Conservation (phyloP, 2,329 filamentous ascomycete species). For the Neonectria coccinea region DNA sequence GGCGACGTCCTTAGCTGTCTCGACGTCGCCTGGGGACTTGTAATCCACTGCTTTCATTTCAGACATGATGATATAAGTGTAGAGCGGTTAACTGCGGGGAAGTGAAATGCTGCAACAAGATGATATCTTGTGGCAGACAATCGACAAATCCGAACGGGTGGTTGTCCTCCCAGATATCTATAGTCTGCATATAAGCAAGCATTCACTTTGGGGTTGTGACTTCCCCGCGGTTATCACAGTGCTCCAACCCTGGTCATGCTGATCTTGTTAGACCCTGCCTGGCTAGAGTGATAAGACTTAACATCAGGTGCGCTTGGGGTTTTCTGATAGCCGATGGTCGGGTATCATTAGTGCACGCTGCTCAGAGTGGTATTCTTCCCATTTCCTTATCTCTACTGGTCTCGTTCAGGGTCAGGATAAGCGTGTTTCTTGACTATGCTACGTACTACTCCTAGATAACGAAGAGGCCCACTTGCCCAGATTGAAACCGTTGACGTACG, state of each 20-base stretch:
- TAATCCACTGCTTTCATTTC: conserved; percentile 12
- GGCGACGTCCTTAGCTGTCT: conserved; percentile 14
- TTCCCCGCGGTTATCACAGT: conserved; percentile 1
- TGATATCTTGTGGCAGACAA: not conserved
- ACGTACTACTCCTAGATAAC: conserved; percentile 31
- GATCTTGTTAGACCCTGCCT: not conserved
- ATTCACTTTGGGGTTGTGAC: not conserved
- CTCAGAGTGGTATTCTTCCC: not conserved
- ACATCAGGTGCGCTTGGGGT: too few relatives aligned
- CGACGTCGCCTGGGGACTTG: not conserved
- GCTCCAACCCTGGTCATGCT: not conserved
- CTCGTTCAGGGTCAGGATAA: not conserved
- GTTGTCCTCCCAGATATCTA: not conserved
- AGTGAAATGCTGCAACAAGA: not conserved
- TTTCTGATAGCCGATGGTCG: conserved; percentile 1
- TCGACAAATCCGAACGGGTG: not conserved
- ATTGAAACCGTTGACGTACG: conserved; percentile 34
- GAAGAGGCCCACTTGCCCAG: conserved; percentile 33
- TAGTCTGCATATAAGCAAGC: not conserved
- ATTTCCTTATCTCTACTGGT: not conserved
- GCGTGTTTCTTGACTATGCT: not conserved
- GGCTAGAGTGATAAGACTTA: not conserved
- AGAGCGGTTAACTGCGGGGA: not conserved
- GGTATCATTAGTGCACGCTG: conserved; percentile 1
- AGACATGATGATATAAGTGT: not conserved